phyloP scores from a whole-genome alignment of 1,284 basidiomycete genomes.

The Ceratobasidium sp. region DNA sequence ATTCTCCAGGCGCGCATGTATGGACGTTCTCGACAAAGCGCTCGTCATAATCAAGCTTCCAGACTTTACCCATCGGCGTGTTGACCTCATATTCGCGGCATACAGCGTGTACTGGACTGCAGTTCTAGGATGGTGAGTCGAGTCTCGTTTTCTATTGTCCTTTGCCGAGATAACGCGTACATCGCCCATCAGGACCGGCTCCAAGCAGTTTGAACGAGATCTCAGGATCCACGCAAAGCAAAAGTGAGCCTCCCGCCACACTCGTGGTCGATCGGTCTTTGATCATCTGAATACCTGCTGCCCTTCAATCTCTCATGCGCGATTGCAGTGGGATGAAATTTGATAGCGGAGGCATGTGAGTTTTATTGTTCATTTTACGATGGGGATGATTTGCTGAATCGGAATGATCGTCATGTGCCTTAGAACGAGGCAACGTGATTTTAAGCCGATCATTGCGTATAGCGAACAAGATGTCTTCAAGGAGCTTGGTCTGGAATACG shows the following conservation, averaged over 20 bases:
- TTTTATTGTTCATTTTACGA: slow-evolving; percentile 42
- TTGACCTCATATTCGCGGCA: slow-evolving; percentile 76
- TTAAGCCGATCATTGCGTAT: slow-evolving; percentile 62
- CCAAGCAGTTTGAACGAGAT: slow-evolving; percentile 81
- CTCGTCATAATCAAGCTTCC: slow-evolving; percentile 67
- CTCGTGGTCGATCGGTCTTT: slow-evolving; percentile 1
- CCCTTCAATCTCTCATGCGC: slow-evolving; percentile 19
- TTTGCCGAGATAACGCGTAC: slow-evolving; percentile 2
- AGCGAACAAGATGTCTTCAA: slow-evolving; percentile 75
- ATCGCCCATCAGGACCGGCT: slow-evolving; percentile 67
- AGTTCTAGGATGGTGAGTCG: slow-evolving; percentile 72
- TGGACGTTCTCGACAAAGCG: slow-evolving; percentile 73
- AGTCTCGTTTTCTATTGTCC: not conserved
- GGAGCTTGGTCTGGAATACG: slow-evolving; percentile 68
- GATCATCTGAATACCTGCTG: not conserved
- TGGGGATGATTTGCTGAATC: slow-evolving; percentile 29
- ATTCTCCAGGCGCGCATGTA: slow-evolving; percentile 37
- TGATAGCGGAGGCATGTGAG: slow-evolving; percentile 77
- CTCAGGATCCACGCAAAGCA: slow-evolving; percentile 72
- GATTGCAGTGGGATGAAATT: slow-evolving; percentile 71
- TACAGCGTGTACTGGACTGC: slow-evolving; percentile 77
- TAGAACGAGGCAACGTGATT: slow-evolving; percentile 69
- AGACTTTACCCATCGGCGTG: slow-evolving; percentile 59
- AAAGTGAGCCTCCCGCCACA: slow-evolving; percentile 51
- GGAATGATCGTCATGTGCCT: not conserved